These are phyloP conservation scores for Teunomyces cretensis DNA, from an alignment of 805 yeast genomes.

Conservation along the genomic window DNA sequence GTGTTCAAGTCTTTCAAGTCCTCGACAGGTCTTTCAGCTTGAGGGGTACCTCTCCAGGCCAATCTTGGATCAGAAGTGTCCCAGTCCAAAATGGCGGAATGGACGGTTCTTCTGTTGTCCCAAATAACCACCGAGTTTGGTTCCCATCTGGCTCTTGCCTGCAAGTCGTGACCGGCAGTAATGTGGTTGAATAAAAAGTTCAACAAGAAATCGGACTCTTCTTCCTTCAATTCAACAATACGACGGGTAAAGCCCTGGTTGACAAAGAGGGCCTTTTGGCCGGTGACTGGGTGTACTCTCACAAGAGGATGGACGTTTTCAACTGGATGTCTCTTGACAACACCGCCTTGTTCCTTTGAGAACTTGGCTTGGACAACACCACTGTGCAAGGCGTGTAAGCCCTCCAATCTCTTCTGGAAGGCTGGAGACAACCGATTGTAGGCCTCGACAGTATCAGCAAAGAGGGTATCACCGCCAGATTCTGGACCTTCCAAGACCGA, in stretches of 20 bases:
- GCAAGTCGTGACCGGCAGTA: conserved; percentile 56
- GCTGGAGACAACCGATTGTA: conserved; percentile 69
- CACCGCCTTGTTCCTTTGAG: conserved; percentile 53
- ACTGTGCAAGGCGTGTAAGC: conserved; percentile 67
- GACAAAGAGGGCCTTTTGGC: conserved; percentile 56
- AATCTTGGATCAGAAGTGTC: conserved; percentile 66
- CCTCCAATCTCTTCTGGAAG: conserved; percentile 56
- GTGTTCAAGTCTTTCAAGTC: conserved; percentile 36
- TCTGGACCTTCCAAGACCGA: conserved; percentile 57
- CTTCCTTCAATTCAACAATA: conserved; percentile 70
- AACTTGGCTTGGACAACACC: conserved; percentile 69
- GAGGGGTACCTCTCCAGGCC: conserved; percentile 70
- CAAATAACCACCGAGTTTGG: conserved; percentile 69
- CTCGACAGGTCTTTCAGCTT: conserved; percentile 68
- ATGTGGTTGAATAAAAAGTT: conserved; percentile 56
- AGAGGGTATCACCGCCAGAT: conserved; percentile 77
- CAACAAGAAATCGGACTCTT: conserved; percentile 64
- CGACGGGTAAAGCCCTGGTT: conserved; percentile 63
- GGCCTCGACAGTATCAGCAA: conserved; percentile 70
- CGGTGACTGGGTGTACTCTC: conserved; percentile 71
- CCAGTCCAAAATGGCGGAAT: conserved; percentile 73
- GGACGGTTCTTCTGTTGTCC: conserved; percentile 75
- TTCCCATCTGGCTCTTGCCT: conserved; percentile 70
- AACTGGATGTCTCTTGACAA: conserved; percentile 64
- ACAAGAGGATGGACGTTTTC: conserved; percentile 68